phyloP scores from a whole-genome alignment of 2,329 filamentous ascomycete species.

The Neoarthrinium moseri region DNA sequence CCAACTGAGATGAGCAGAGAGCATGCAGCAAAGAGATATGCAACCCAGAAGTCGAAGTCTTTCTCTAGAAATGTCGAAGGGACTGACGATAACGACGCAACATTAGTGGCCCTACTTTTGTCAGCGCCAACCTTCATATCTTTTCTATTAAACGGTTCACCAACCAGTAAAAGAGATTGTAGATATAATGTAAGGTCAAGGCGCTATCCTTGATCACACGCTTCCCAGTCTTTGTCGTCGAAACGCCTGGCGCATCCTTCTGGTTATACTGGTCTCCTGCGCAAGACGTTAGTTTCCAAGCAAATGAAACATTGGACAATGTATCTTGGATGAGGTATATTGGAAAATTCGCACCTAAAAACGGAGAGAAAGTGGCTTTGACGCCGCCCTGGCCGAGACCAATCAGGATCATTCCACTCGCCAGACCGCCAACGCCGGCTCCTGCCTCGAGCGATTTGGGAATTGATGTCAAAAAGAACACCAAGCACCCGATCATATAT shows the following conservation, averaged over 20 bases:
- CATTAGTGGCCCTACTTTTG: slow-evolving; percentile 36
- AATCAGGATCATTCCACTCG: slow-evolving; percentile 59
- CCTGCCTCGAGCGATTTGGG: slow-evolving; percentile 33
- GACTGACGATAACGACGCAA: slow-evolving; percentile 70
- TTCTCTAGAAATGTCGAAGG: slow-evolving; percentile 69
- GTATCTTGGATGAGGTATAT: no score
- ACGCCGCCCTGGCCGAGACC: slow-evolving; percentile 68
- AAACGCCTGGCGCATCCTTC: no score
- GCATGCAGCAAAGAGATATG: no score
- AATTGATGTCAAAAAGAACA: slow-evolving; percentile 52
- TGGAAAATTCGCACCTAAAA: no score
- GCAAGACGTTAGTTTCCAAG: no score
- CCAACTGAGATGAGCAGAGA: no score
- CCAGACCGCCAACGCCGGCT: slow-evolving; percentile 48
- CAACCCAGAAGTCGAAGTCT: slow-evolving; percentile 63
- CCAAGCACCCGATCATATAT: slow-evolving; percentile 56
- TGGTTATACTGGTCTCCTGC: no score
- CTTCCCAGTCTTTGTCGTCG: no score
- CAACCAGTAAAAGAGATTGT: slow-evolving; percentile 66
- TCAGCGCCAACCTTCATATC: no score
- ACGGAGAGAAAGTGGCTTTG: slow-evolving; percentile 65
- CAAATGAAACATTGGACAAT: no score
- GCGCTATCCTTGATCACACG: slow-evolving; percentile 66
- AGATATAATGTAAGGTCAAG: slow-evolving; percentile 66
- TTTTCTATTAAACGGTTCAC: no score